A percentile compares a stretch with the other conserved stretches of the same genome.
Conservation (phyloP, 768 basidiomycete species). For the Dentipellis fragilis region DNA sequence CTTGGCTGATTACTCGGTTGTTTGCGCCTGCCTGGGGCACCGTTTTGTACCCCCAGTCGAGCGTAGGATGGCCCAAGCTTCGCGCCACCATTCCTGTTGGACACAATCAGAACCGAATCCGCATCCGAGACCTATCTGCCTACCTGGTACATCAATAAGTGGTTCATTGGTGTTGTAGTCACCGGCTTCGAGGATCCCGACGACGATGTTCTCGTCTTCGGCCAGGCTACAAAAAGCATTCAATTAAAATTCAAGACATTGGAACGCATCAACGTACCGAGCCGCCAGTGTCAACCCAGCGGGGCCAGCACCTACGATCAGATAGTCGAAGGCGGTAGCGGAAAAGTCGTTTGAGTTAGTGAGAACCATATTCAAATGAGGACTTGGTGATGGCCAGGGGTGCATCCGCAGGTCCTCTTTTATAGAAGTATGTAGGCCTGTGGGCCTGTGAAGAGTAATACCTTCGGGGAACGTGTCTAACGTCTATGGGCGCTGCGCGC, state of each 20-base stretch:
- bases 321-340: not conserved
- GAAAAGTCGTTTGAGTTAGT: too few relatives aligned
- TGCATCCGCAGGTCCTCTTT: too few relatives aligned
- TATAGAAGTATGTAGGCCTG: too few relatives aligned
- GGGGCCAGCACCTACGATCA: not conserved
- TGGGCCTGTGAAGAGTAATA: too few relatives aligned
- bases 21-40: not conserved
- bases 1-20: not conserved
- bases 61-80: not conserved
- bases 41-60: not conserved
- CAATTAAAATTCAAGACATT: not conserved
- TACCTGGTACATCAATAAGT: not conserved
- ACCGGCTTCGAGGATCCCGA: not conserved
- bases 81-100: not conserved
- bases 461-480: too few relatives aligned
- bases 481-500: too few relatives aligned
- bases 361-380: too few relatives aligned
- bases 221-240: not conserved
- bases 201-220: not conserved
- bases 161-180: not conserved
- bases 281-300: not conserved
- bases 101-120: not conserved
- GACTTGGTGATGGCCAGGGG: too few relatives aligned
- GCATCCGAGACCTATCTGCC: not conserved
- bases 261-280: not conserved